Evolutionary conservation across 2,329 filamentous ascomycete genomes (phyloP), one percentile per base, ranked within the genome.

Genomic region (Paraphaeosphaeria sporulosa): DNA sequence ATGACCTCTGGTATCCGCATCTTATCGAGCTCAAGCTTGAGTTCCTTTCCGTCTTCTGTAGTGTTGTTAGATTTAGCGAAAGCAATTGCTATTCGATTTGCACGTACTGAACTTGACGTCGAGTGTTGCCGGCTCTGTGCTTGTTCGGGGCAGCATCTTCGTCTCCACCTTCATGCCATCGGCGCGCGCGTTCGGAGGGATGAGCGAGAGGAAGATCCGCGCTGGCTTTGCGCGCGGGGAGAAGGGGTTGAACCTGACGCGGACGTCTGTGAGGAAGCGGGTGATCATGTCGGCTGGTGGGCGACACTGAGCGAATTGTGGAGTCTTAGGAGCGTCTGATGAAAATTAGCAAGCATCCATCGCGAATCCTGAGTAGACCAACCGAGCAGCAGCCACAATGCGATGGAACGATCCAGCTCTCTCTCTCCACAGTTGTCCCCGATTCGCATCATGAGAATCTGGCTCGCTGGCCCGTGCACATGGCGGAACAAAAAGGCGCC

Each of bases 171-270:
- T 87, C 84, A 97, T 92, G 66, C 86, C 88, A 56, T 83, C 85
- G 58, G 84, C 81, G 57, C 93, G 88, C 61, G 93, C 93, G 71
- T 90, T 88, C 44, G 93, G 87, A 10, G 94, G 93, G 34, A 99
- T 87, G 65, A 91, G 85, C 34, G 92, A 90, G 68, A 98, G 91
- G 80, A 98, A 95, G 54, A 96, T 85, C 46, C 95, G 90, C 42
- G 93, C 94, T 25, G 94, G 90, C 75, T 93, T 93, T 64, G 92
- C 89, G 76, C 86, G 85, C 25, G 86, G 81, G 30, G 89, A 90
- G 86, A 98, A 98, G 42, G 95, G 94, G 81, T 96, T 97, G 88
- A 98, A 97, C 77, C 88, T 88, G 66, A 93, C 90, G 72, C 86
- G 88, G 71, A 98, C 89, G 77, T 93, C 88, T 77, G 93, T 94